phyloP scores from a whole-genome alignment of 2,329 filamentous ascomycete species.

The Ceratocystis smalleyi region DNA sequence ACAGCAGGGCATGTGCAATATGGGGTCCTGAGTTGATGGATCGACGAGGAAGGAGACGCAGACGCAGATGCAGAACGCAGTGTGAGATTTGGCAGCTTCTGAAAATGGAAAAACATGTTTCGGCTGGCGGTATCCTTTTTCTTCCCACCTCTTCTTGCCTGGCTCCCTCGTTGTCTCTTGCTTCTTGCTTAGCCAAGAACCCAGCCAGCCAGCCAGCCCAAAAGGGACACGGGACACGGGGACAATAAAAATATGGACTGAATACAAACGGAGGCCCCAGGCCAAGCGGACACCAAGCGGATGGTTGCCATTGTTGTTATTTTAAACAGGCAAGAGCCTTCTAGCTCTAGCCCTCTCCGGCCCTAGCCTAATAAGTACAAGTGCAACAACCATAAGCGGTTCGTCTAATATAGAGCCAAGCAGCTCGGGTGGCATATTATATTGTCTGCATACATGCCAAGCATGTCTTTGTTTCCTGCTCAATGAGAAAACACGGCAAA shows the following conservation, averaged over 20 bases:
- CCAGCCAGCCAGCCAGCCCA: background rate
- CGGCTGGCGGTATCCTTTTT: background rate
- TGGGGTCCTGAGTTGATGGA: background rate
- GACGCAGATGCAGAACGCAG: background rate
- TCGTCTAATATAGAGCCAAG: background rate
- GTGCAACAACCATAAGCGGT: background rate
- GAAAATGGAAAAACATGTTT: slow-evolving; percentile 3
- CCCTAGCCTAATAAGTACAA: background rate
- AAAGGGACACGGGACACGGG: background rate
- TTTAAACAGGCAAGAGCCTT: background rate
- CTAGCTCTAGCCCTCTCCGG: background rate
- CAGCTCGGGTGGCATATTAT: background rate
- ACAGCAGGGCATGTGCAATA: background rate
- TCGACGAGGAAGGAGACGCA: background rate
- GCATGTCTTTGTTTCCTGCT: no score
- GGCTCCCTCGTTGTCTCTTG: background rate
- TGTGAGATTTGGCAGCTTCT: slow-evolving; percentile 5
- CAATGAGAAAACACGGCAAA: background rate
- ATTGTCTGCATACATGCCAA: no score
- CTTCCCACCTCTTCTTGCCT: background rate
- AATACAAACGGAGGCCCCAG: background rate
- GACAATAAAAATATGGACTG: background rate
- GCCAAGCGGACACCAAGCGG: background rate
- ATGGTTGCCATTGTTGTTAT: background rate
- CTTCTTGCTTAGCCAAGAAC: background rate